phyloP scores from a whole-genome alignment of 345 rosid genomes.

The Clausena lansium region DNA sequence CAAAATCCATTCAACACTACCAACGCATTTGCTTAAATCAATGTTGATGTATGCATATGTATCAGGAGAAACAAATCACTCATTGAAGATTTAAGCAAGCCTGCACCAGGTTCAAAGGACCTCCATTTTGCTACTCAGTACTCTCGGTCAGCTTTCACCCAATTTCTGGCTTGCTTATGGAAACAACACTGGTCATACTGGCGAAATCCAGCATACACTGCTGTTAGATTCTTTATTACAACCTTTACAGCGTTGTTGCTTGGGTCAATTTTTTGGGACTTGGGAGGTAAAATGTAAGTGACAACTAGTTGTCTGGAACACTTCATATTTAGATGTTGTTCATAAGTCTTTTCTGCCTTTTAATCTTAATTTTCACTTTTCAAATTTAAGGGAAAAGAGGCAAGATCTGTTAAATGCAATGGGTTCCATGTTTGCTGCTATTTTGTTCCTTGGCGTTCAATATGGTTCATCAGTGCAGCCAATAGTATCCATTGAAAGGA shows the following conservation, averaged over 20 bases:
- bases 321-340: background rate
- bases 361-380: background rate
- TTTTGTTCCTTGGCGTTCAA: conserved; percentile 50
- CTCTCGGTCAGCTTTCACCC: conserved; percentile 30
- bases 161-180: conserved; percentile 42
- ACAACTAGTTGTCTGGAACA: background rate
- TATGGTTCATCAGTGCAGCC: conserved; percentile 48
- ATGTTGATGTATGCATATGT: no score
- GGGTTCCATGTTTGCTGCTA: conserved; percentile 48
- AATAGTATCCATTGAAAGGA: conserved; percentile 46
- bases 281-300: conserved; percentile 33
- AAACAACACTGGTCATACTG: conserved; percentile 45
- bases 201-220: conserved; percentile 45
- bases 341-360: background rate
- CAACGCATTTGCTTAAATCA: background rate
- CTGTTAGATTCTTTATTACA: conserved; percentile 37
- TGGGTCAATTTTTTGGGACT: conserved; percentile 41
- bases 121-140: conserved; percentile 34
- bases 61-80: conserved; percentile 39
- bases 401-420: conserved; percentile 51
- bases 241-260: conserved; percentile 31
- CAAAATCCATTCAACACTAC: background rate
- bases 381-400: conserved; percentile 4
- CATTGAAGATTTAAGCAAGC: conserved; percentile 31
- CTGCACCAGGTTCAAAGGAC: conserved; percentile 31